phyloP scores from a whole-genome alignment of 140 eudicot genomes.

The Erigeron philadelphicus region DNA sequence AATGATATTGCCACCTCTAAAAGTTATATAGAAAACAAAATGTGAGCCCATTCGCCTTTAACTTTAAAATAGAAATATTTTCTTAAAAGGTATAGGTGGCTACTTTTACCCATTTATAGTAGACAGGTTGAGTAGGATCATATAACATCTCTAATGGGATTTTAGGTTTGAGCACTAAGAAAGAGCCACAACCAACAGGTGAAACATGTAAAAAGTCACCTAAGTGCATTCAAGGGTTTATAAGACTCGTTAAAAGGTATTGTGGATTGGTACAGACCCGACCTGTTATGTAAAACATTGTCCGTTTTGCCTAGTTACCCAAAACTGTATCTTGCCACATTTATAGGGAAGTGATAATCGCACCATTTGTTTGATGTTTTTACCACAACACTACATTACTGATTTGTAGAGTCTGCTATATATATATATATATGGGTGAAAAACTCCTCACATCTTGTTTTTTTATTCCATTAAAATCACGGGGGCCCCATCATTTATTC shows the following conservation, averaged over 20 bases:
- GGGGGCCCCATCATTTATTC: too few relatives aligned
- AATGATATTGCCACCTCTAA: not conserved
- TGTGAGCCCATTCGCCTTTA: not conserved
- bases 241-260: too few relatives aligned
- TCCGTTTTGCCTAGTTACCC: too few relatives aligned
- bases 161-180: not conserved
- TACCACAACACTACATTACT: too few relatives aligned
- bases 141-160: not conserved
- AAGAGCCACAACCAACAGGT: not conserved
- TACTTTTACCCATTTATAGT: not conserved
- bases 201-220: not conserved
- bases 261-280: not conserved
- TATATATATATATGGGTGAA: too few relatives aligned
- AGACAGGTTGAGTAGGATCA: not conserved
- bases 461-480: too few relatives aligned
- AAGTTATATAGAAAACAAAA: too few relatives aligned
- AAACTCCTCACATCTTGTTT: too few relatives aligned
- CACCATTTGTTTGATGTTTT: too few relatives aligned
- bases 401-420: too few relatives aligned
- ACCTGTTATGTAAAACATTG: not conserved
- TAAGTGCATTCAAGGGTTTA: not conserved
- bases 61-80: not conserved
- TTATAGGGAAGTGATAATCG: too few relatives aligned
- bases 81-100: not conserved
- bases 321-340: too few relatives aligned